phyloP scores from a whole-genome alignment of 371 early-diverging fungal genomes.

The Mucor circinelloides region DNA sequence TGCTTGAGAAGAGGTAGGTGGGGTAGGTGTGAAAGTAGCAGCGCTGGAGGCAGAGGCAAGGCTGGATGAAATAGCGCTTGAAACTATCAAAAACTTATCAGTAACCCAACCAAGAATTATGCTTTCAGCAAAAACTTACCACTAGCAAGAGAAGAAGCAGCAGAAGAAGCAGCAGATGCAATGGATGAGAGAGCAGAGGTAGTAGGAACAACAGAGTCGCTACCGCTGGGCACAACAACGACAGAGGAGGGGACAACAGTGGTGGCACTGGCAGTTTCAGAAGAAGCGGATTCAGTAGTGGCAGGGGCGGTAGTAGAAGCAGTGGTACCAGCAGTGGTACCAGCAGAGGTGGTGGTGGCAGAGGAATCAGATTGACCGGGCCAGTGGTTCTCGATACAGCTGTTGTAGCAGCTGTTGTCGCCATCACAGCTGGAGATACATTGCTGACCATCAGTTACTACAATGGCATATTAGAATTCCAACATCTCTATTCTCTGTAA shows the following conservation, averaged over 20 bases:
- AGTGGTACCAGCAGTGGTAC: not conserved
- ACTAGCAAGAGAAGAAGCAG: constrained; percentile 10
- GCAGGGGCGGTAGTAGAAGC: constrained; percentile 1
- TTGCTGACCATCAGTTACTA: constrained; percentile 15
- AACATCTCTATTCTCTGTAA: not conserved
- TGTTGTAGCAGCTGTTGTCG: constrained; percentile 17
- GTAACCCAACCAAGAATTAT: not conserved
- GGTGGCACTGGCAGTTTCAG: not conserved
- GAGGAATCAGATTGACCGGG: constrained; percentile 12
- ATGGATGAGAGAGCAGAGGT: not conserved
- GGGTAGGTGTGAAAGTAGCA: constrained; percentile 7
- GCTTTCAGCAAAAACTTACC: not conserved
- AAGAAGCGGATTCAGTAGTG: not conserved
- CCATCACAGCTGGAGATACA: constrained; percentile 17
- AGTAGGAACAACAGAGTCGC: not conserved
- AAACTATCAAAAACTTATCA: not conserved
- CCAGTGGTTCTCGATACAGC: constrained; percentile 22
- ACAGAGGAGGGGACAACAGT: not conserved
- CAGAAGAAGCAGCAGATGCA: not conserved
- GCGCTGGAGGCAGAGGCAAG: constrained; percentile 1
- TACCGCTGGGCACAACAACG: not conserved
- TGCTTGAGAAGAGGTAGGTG: constrained; percentile 6
- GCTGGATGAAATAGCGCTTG: not conserved
- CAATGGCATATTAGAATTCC: not conserved
- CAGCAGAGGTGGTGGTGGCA: not conserved